A percentile compares a stretch with the other conserved stretches of the same genome.
These are phyloP conservation scores for Coemansia sp. DNA, from an alignment of 192 early-diverging fungal genomes.

Conservation along the genomic window DNA sequence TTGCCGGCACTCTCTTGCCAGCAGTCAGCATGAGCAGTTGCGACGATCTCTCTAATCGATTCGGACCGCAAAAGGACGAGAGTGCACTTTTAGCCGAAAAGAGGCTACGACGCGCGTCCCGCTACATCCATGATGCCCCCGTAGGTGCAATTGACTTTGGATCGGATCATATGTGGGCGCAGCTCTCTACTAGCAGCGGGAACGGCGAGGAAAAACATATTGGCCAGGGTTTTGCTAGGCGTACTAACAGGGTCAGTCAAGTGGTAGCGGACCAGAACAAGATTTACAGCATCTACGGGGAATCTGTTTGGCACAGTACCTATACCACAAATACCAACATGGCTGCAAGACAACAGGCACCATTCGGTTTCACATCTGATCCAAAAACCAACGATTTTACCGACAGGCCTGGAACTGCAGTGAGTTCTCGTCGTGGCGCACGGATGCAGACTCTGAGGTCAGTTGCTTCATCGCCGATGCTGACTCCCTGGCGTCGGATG, in stretches of 20 bases:
- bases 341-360: no score
- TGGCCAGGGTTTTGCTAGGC: no score
- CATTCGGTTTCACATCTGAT: no score
- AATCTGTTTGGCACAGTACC: constrained; percentile 40
- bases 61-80: no score
- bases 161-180: no score
- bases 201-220: no score
- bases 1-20: constrained; percentile 21
- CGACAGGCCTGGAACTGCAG: neutral
- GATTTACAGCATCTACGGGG: constrained; percentile 51
- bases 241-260: constrained; percentile 13
- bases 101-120: constrained; percentile 18
- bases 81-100: no score
- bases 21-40: neutral
- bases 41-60: constrained; percentile 4
- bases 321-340: neutral
- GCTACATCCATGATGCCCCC: constrained; percentile 46
- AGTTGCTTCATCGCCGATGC: constrained; percentile 13
- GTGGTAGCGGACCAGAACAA: constrained; percentile 39
- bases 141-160: no score
- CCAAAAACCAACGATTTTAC: no score
- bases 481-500: constrained; percentile 26
- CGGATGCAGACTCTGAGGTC: constrained; percentile 19
- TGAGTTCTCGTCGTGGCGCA: neutral
- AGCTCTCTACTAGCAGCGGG: no score